These are phyloP conservation scores for Saturnispora hagleri DNA, from an alignment of 805 yeast species.

Conservation along the genomic window DNA sequence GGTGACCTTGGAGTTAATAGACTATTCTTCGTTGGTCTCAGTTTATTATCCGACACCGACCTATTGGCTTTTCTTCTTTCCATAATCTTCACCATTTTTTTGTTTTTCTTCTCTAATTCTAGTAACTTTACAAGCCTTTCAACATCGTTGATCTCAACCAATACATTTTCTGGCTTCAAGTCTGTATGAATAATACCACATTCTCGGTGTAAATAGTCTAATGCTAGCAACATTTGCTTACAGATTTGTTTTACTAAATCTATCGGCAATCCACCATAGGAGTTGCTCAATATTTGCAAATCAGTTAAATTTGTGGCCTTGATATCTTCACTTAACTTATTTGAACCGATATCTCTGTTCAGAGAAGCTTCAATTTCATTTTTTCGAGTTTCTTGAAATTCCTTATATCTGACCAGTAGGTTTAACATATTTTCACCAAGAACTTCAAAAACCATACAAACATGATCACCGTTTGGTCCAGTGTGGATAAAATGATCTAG, in stretches of 20 bases:
- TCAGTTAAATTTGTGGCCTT: slow-evolving; percentile 24
- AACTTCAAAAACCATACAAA: slow-evolving; percentile 60
- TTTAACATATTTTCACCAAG: slow-evolving; percentile 52
- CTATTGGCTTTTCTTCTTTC: slow-evolving; percentile 16
- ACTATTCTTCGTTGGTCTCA: background rate
- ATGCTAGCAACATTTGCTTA: slow-evolving; percentile 43
- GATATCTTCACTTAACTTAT: slow-evolving; percentile 9
- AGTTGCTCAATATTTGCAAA: slow-evolving; percentile 29
- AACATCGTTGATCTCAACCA: slow-evolving; percentile 45
- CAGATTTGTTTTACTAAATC: slow-evolving; percentile 46
- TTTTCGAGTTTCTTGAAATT: slow-evolving; percentile 27
- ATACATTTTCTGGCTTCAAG: slow-evolving; percentile 64
- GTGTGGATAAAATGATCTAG: slow-evolving; percentile 45
- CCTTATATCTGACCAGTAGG: slow-evolving; percentile 39
- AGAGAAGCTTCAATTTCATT: slow-evolving; percentile 16
- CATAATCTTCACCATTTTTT: slow-evolving; percentile 17
- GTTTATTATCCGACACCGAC: slow-evolving; percentile 3
- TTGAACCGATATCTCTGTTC: slow-evolving; percentile 1
- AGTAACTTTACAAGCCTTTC: slow-evolving; percentile 39
- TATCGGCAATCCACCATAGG: slow-evolving; percentile 47
- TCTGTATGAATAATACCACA: slow-evolving; percentile 70
- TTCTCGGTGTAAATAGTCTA: slow-evolving; percentile 49
- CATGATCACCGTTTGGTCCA: slow-evolving; percentile 58
- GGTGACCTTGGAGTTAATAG: background rate
- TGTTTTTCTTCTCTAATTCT: slow-evolving; percentile 29